phyloP scores from a whole-genome alignment of 2,329 filamentous ascomycete species.

The Nannizzia gypsea region DNA sequence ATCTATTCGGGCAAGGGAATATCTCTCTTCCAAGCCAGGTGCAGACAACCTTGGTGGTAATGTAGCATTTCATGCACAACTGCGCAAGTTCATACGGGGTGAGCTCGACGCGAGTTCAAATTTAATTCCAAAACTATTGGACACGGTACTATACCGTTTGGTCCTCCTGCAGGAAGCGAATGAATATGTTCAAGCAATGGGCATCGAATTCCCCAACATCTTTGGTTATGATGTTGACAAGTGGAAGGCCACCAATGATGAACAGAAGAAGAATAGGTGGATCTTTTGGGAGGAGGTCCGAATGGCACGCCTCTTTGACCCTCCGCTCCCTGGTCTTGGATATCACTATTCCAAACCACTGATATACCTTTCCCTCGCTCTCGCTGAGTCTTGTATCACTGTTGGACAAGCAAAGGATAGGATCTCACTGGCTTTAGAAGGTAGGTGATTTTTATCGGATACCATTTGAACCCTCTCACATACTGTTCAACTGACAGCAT shows the following conservation, averaged over 20 bases:
- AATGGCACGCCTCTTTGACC: neutral
- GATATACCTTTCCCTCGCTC: conserved; percentile 7
- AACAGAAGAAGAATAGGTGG: neutral
- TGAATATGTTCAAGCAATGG: neutral
- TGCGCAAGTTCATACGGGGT: neutral
- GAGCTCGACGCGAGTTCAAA: neutral
- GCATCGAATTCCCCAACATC: neutral
- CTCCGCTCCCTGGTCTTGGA: neutral
- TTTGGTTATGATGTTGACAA: neutral
- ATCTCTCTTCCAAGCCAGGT: neutral
- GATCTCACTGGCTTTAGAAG: neutral
- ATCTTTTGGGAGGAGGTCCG: neutral
- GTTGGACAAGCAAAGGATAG: neutral
- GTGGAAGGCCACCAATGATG: neutral
- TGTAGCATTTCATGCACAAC: neutral
- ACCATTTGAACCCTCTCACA: no score
- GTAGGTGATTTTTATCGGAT: neutral
- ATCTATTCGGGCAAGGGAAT: neutral
- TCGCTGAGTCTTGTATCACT: neutral
- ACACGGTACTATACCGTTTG: neutral
- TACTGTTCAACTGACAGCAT: no score
- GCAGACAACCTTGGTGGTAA: neutral
- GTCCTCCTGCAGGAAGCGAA: neutral
- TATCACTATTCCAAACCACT: conserved; percentile 5
- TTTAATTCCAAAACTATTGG: neutral